Evolutionary conservation across 2,329 filamentous ascomycete species (phyloP).

Genomic region (Trichoderma polysporum): DNA sequence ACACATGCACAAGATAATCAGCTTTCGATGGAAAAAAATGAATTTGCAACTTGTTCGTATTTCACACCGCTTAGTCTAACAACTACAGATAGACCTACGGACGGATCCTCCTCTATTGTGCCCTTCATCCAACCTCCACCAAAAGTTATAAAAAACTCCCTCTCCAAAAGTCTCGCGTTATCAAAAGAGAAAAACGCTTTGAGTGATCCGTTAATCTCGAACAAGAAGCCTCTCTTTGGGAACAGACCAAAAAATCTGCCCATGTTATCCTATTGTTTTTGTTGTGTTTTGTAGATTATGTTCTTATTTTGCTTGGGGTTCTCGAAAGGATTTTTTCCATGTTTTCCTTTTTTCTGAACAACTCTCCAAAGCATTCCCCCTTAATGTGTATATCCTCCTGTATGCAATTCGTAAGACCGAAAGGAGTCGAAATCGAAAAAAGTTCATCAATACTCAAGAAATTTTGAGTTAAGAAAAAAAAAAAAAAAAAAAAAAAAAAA

Average conservation of each 20-base stretch:
- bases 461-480: neutral
- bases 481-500: neutral
- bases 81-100: neutral
- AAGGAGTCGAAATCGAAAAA: neutral
- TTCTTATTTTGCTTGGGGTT: conserved; percentile 6
- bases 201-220: neutral
- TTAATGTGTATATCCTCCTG: conserved; percentile 16
- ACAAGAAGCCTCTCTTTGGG: conserved; percentile 6
- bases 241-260: neutral
- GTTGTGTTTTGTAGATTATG: neutral
- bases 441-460: conserved; percentile 10
- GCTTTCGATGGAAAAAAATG: neutral
- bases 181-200: neutral
- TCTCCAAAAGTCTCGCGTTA: neutral
- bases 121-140: neutral
- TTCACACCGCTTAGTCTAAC: neutral
- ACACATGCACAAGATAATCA: neutral
- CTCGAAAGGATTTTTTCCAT: neutral
- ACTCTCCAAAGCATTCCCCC: conserved; percentile 1
- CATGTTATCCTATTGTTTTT: neutral
- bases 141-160: neutral
- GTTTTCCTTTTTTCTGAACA: neutral
- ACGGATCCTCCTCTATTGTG: neutral
- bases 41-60: conserved; percentile 16
- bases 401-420: conserved; percentile 18